Evolutionary conservation across 2,329 filamentous ascomycete species (phyloP).

Genomic region (Aureobasidium sp.): DNA sequence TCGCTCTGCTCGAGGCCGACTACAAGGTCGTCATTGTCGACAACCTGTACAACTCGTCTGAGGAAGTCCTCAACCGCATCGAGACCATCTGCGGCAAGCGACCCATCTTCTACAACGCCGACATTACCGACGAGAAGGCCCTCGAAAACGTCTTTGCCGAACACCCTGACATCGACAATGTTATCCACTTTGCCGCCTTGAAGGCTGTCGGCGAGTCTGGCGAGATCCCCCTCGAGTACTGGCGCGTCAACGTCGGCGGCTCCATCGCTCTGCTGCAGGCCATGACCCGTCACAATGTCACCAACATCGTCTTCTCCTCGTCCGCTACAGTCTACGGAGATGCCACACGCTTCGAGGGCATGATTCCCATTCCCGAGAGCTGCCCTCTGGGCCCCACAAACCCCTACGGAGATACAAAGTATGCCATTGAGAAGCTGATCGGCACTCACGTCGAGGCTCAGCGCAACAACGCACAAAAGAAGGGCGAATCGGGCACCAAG

Average conservation of each 20-base stretch:
- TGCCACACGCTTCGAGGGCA: slow-evolving; percentile 88
- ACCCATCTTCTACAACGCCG: slow-evolving; percentile 73
- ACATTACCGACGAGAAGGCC: slow-evolving; percentile 76
- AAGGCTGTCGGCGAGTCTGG: slow-evolving; percentile 97
- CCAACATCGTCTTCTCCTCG: slow-evolving; percentile 97
- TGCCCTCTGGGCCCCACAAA: slow-evolving; percentile 96
- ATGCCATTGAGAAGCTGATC: slow-evolving; percentile 84
- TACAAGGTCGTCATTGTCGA: slow-evolving; percentile 97
- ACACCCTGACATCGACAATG: slow-evolving; percentile 90
- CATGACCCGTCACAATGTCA: slow-evolving; percentile 85
- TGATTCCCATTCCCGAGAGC: slow-evolving; percentile 97
- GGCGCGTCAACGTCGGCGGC: slow-evolving; percentile 91
- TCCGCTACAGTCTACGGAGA: slow-evolving; percentile 98
- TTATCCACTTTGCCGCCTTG: slow-evolving; percentile 96
- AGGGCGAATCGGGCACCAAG: slow-evolving; percentile 64
- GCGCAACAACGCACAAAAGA: slow-evolving; percentile 73
- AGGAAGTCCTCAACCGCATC: slow-evolving; percentile 87
- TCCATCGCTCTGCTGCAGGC: slow-evolving; percentile 77
- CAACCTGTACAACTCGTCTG: slow-evolving; percentile 93
- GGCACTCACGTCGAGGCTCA: slow-evolving; percentile 83
- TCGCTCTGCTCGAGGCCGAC: slow-evolving; percentile 84
- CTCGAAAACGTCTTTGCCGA: slow-evolving; percentile 82
- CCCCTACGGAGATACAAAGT: slow-evolving; percentile 95
- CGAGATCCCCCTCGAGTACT: slow-evolving; percentile 95
- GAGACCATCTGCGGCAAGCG: slow-evolving; percentile 87